Base-by-base conservation (phyloP, 1,139 yeast species). In the Blastobotrys persicus region DNA sequence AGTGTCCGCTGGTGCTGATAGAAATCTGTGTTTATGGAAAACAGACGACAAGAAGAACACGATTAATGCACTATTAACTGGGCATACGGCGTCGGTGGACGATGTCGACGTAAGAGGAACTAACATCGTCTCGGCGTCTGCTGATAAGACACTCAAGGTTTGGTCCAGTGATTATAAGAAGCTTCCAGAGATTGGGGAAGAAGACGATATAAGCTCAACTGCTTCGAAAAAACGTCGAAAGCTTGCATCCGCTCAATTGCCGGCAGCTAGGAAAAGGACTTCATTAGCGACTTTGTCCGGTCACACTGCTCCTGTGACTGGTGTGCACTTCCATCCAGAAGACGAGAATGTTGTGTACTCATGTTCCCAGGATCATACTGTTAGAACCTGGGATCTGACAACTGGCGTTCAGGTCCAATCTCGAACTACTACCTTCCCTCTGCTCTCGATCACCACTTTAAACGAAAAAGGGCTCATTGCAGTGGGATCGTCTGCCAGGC, bases 401-500 rank as follows among this genome's bases (percentile, higher is more conserved):
- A 88, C 97, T 4, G 74, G 85, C 14, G 78, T 87, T 56, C 81
- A 88, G 62, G 84, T 89, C 38, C 97, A 89, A 65, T 86, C 97
- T 3, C 83, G 88, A 68, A 79, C 87, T 19, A 89, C 98, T 0
- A 86, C 92, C n/a, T 89, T 79, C 69, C 84, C 98, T 6, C 75
- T 92, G 55, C 76, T 91, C 44, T 85, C 96, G 1, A 71, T 91
- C 40, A 75, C 83, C 40, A 83, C 84, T 56, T 71, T 92, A 53
- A 81, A 88, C 74, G 53, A 73, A 80, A 54, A 64, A 1, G 80
- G 84, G 56, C 74, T 92, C 52, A 72, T 94, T 46, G 96, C 92
- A 6, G 80, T 94, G 49, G 99, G 99, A 17, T 89, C 97, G 2
- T 85, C 96, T 12, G 97, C 97, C 16, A 86, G 98, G 69, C 98